These are phyloP conservation scores for Sporobolomyces pararoseus DNA, from an alignment of 768 basidiomycete genomes.

Conservation along the genomic window DNA sequence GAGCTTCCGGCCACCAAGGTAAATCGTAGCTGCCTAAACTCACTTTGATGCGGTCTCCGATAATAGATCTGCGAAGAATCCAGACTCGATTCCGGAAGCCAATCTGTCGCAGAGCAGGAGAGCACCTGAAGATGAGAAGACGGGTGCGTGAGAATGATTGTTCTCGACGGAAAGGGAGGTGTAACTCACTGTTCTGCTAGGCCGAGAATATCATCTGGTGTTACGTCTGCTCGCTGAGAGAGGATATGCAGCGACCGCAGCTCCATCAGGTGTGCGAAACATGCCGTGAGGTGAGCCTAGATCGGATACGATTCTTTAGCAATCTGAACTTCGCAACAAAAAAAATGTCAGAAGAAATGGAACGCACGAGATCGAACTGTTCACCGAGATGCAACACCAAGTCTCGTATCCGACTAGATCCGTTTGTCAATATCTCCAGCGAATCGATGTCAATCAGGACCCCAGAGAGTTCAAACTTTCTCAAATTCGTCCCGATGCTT, in stretches of 20 bases:
- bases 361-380: conserved; percentile 24
- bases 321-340: too few species aligned
- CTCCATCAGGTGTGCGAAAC: conserved; percentile 6
- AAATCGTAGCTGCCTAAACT: conserved; percentile 33
- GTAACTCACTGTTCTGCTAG: conserved; percentile 19
- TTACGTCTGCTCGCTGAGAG: conserved; percentile 26
- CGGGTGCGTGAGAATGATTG: not conserved
- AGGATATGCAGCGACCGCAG: conserved; percentile 31
- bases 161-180: not conserved
- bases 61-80: conserved; percentile 25
- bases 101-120: conserved; percentile 23
- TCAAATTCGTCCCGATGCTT: conserved; percentile 5
- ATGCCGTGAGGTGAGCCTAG: conserved; percentile 18
- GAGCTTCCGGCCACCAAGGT: conserved; percentile 36
- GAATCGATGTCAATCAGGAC: conserved; percentile 14
- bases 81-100: conserved; percentile 39
- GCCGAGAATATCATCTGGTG: conserved; percentile 9
- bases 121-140: conserved; percentile 13
- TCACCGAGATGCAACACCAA: conserved; percentile 32
- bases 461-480: conserved; percentile 35
- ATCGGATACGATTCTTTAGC: too few species aligned
- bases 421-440: conserved; percentile 1
- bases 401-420: not conserved
- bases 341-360: too few species aligned
- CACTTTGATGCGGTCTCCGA: conserved; percentile 15